Percentiles rank a stretch among this genome's conserved stretches.
These are phyloP conservation scores for Beta macrorhiza DNA, from an alignment of 179 eudicot species.

Conservation along the genomic window DNA sequence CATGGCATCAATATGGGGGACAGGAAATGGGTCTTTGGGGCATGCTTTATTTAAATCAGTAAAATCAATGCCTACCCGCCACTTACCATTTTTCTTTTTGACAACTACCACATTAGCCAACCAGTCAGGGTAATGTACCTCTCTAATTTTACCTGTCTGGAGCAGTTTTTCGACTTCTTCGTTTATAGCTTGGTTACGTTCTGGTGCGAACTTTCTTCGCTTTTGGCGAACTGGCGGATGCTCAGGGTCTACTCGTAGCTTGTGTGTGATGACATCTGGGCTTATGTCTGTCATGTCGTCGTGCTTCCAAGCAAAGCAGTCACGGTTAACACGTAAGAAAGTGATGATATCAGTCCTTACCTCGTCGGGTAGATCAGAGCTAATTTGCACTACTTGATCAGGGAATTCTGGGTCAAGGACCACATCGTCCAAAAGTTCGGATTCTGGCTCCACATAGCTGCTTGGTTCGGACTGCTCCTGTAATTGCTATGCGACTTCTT, in stretches of 20 bases:
- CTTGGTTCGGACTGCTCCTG: background rate
- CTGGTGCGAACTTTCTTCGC: background rate
- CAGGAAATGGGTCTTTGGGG: background rate
- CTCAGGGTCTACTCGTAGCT: background rate
- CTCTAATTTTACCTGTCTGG: background rate
- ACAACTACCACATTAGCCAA: background rate
- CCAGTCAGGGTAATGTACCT: too few relatives aligned
- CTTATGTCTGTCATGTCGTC: too few relatives aligned
- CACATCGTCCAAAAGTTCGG: too few relatives aligned
- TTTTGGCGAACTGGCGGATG: too few relatives aligned
- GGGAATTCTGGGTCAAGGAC: too few relatives aligned
- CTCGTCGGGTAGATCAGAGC: too few relatives aligned
- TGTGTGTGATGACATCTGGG: too few relatives aligned
- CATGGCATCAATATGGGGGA: background rate
- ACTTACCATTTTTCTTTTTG: slow-evolving; percentile 22
- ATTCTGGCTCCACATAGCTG: background rate
- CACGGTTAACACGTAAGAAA: too few relatives aligned
- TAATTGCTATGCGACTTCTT: background rate
- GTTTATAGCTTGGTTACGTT: slow-evolving; percentile 3
- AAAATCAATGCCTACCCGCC: background rate
- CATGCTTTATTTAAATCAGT: background rate
- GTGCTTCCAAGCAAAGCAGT: too few relatives aligned
- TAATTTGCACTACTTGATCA: too few relatives aligned
- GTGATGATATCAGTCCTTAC: too few relatives aligned
- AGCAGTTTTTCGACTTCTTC: slow-evolving; percentile 1